Evolutionary conservation across 1,284 basidiomycete genomes (phyloP), one percentile per base, ranked within the genome.

Genomic region (Puccinia novopanici): DNA sequence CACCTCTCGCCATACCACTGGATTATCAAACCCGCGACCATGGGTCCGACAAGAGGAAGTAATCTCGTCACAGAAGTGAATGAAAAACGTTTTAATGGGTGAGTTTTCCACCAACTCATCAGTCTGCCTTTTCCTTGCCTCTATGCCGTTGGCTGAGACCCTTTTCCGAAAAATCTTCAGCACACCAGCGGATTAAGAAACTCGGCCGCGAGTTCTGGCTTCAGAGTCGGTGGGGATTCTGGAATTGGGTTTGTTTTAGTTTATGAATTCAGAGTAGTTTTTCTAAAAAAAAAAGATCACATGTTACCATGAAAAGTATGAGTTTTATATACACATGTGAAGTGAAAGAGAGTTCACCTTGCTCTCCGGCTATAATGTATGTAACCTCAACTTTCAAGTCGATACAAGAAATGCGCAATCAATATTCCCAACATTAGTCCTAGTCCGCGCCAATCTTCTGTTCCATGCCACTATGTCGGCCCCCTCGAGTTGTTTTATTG

Each of bases 21-120:
- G 52, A 54, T 52, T 50, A 50, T 71, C 68, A 12, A 71, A 71
- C 52, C 68, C 68, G 24, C 68, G 68, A 17, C 48, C 68, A 37
- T 71, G 68, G 68, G 68, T 71, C 27, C 45, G 27, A 71, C 52
- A 71, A 71, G 68, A 52, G 34, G 68, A 50, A 52, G 34, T 71
- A 22, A 54, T 54, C 68, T 54, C 68, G 48, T 67, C 63, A 67
- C 45, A 22, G 63, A 67, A 67, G 63, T 67, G 12, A 45, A 40
- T 42, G 34, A 15, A 42, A 8, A 42, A 63, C 9, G 42, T 45
- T 48, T 67, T 24, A 19, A 45, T 67, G 37, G 42, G 63, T 67
- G 12, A 67, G 63, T 67, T 12, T 30, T 15, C n/a, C 22, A 45
- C 45, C 8, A 13, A 4, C 24, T 48, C 34, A 63, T 65, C 22